Percentiles rank a stretch among this genome's conserved stretches.
These are phyloP conservation scores for Claviceps sp. DNA, from an alignment of 2,329 filamentous ascomycete species.

Conservation along the genomic window DNA sequence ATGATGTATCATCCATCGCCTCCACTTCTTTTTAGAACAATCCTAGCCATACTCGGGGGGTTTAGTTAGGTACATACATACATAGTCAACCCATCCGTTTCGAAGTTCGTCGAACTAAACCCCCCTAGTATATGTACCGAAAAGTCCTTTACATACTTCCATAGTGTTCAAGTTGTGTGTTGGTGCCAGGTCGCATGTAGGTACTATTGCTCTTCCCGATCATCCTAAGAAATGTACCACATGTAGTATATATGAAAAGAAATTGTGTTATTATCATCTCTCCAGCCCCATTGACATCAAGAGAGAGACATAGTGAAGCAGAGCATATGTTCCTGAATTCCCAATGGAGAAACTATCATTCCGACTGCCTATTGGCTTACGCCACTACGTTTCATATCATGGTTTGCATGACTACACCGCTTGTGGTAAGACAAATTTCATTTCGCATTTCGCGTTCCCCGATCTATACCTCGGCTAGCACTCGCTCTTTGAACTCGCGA, in stretches of 20 bases:
- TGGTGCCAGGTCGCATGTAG: no score
- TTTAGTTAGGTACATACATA: no score
- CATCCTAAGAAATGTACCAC: no score
- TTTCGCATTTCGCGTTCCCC: constrained; percentile 17
- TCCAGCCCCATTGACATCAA: not conserved
- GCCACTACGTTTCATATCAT: constrained; percentile 23
- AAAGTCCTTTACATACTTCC: no score
- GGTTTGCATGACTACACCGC: constrained; percentile 22
- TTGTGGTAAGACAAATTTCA: constrained; percentile 6
- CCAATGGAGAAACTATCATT: constrained; percentile 25
- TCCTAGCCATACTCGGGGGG: no score
- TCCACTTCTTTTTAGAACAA: no score
- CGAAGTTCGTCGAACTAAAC: no score
- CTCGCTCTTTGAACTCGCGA: constrained; percentile 97
- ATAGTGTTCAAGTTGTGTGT: not conserved
- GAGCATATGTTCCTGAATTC: constrained; percentile 19
- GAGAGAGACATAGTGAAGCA: constrained; percentile 9
- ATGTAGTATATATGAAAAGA: no score
- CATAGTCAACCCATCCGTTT: no score
- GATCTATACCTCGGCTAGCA: constrained; percentile 82
- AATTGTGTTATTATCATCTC: not conserved
- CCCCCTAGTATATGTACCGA: no score
- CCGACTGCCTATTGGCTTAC: constrained; percentile 27
- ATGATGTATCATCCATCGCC: no score
- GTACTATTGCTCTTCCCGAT: no score